These are phyloP conservation scores for Gracilaria vermiculophylla DNA, from an alignment of 23 red algal genomes.

Conservation along the genomic window DNA sequence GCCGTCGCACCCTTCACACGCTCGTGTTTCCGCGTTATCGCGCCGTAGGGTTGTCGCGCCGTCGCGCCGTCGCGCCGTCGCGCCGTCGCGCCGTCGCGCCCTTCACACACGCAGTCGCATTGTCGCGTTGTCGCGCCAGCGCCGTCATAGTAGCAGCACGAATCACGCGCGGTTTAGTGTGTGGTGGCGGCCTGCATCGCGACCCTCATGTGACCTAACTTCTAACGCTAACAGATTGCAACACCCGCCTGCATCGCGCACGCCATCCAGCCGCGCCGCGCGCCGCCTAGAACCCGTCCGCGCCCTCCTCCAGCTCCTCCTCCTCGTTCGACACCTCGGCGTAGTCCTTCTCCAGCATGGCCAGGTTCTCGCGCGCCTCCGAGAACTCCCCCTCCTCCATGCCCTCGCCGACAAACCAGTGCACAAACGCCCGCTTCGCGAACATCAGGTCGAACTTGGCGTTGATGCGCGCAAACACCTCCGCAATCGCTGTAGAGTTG, in stretches of 20 bases:
- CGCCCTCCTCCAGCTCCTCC: slow-evolving; percentile 80
- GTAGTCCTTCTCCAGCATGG: slow-evolving; percentile 95
- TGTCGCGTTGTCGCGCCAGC: too few species aligned
- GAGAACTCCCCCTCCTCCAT: slow-evolving; percentile 99
- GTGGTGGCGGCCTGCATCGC: not conserved
- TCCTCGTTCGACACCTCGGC: slow-evolving; percentile 89
- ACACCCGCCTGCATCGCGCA: not conserved
- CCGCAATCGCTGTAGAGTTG: slow-evolving; percentile 97
- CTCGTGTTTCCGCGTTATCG: too few species aligned
- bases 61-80: too few species aligned
- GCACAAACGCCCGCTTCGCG: slow-evolving; percentile 93
- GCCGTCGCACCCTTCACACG: too few species aligned
- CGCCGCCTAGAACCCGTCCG: slow-evolving; percentile 34
- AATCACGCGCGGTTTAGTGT: not conserved
- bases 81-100: too few species aligned
- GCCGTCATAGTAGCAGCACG: too few species aligned
- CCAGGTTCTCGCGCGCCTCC: slow-evolving; percentile 96
- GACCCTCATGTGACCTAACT: not conserved
- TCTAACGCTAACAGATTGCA: slow-evolving; percentile 4
- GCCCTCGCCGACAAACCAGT: slow-evolving; percentile 99
- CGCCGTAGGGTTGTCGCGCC: too few species aligned
- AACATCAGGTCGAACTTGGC: slow-evolving; percentile 99
- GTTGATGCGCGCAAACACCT: slow-evolving; percentile 97
- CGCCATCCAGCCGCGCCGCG: not conserved
- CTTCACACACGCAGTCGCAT: too few species aligned